Percentiles rank a stretch among this genome's conserved stretches.
These are phyloP conservation scores for Teratosphaeria pseudoeucalypti DNA, from an alignment of 2,329 filamentous ascomycete species.

Conservation along the genomic window DNA sequence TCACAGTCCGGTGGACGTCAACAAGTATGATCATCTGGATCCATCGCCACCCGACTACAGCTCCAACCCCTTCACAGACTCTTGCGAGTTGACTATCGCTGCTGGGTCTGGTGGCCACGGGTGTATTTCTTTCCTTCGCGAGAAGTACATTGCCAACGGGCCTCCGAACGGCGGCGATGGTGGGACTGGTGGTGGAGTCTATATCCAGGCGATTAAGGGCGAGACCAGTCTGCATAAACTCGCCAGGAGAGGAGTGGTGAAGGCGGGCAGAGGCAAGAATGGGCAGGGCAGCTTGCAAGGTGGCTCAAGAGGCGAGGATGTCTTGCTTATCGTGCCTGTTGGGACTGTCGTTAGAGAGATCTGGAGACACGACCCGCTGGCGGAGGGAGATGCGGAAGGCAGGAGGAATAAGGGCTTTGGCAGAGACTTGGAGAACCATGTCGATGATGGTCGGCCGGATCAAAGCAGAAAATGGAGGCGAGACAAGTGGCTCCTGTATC, in stretches of 20 bases:
- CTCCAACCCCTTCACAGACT: constrained; percentile 74
- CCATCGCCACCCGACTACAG: constrained; percentile 74
- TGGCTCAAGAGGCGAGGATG: constrained; percentile 74
- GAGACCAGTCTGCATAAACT: constrained; percentile 92
- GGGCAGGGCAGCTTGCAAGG: constrained; percentile 64
- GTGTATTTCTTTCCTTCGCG: constrained; percentile 86
- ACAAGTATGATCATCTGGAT: constrained; percentile 50
- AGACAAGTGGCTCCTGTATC: constrained; percentile 79
- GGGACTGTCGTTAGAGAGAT: constrained; percentile 85
- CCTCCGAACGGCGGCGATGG: constrained; percentile 93
- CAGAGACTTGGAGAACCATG: constrained; percentile 15
- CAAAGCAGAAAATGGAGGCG: constrained; percentile 36
- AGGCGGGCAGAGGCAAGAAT: constrained; percentile 65
- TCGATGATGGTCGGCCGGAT: constrained; percentile 24
- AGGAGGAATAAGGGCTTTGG: constrained; percentile 23
- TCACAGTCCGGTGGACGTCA: constrained; percentile 8
- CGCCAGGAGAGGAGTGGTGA: constrained; percentile 62
- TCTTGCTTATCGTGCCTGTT: constrained; percentile 82
- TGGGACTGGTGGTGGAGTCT: constrained; percentile 81
- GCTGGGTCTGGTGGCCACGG: constrained; percentile 80
- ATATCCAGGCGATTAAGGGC: constrained; percentile 83
- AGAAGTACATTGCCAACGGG: constrained; percentile 79
- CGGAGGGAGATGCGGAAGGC: constrained; percentile 47
- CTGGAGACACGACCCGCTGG: constrained; percentile 63
- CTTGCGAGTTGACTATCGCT: constrained; percentile 64